Evolutionary conservation across 352 stramenopile species (phyloP), one percentile per base, ranked within the genome.

Genomic region (Aphanomyces euteiches): DNA sequence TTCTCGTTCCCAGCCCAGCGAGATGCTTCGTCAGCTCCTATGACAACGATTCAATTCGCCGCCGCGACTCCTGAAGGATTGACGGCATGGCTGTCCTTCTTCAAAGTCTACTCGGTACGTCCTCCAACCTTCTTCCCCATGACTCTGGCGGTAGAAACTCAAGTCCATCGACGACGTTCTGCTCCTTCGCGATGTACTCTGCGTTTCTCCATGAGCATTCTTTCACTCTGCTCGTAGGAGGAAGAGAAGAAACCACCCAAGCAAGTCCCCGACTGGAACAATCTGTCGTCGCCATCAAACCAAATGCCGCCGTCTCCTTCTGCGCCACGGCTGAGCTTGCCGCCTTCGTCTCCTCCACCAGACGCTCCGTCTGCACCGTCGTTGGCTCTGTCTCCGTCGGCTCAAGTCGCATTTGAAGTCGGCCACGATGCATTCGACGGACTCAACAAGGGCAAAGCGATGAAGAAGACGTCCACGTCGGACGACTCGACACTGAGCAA

Each of bases 1-100:
- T 70, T 70, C 40, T 54, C 21, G 12, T 70, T 70, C 38, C 43
- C 41, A 47, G 64, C 53, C 38, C 47, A 45, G 38, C 48, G 45
- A 7, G 47, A 39, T 17, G 45, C 17, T 3, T 37, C 28, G 17
- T 17, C 19, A 37, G 50, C 28, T 28, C 43, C 47, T 21, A 56
- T 70, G 64, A 10, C 12, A 5, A 43, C 39, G 36, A 15, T 61
- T 10, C 47, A 70, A 15, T 70, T 54, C 38, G 64, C 64, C 17
- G 64, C 64, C 38, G 21, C 43, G 15, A 56, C 36, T n/a, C 47
- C 64, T 13, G 28, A 60, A 48, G 64, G 64, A 19, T 63, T 70
- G 17, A 37, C 36, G 21, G 53, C 64, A 40, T 70, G 64, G 64
- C 38, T 37, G 3, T 41, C 4, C 17, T 70, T 70, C 40, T 70